Percentiles rank a stretch among this genome's conserved stretches.
phyloP scores from a whole-genome alignment of 2,329 filamentous ascomycete genomes.

The Colletotrichum musicola region DNA sequence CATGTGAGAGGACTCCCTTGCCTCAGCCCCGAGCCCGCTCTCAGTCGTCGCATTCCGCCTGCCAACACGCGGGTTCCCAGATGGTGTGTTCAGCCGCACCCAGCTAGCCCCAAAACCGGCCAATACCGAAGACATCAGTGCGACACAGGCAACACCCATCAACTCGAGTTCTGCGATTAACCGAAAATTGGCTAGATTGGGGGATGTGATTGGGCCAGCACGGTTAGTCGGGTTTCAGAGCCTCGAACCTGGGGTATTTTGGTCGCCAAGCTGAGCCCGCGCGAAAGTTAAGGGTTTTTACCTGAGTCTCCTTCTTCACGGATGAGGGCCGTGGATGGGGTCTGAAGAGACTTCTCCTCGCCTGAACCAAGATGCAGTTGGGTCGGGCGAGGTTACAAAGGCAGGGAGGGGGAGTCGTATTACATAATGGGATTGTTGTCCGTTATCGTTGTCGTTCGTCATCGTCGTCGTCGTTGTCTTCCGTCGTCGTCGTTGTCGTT shows the following conservation, averaged over 20 bases:
- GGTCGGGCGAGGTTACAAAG: too few species aligned
- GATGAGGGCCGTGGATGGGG: too few species aligned
- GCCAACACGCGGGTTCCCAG: background rate
- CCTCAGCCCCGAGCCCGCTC: background rate
- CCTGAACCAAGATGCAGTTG: too few species aligned
- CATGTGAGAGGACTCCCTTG: background rate
- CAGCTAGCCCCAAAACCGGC: background rate
- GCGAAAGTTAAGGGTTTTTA: too few species aligned
- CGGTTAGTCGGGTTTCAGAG: background rate
- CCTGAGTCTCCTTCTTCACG: too few species aligned
- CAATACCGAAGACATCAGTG: background rate
- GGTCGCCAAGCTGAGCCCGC: background rate
- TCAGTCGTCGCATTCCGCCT: background rate
- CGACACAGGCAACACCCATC: background rate
- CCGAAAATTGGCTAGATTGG: background rate
- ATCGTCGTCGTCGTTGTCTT: too few species aligned
- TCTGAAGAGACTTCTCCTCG: too few species aligned
- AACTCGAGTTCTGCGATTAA: background rate
- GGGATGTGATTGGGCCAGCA: background rate
- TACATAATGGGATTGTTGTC: too few species aligned
- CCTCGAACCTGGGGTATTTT: background rate
- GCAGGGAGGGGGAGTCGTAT: too few species aligned
- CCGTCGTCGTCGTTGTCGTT: too few species aligned
- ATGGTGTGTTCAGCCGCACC: slow-evolving; percentile 8
- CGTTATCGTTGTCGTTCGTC: too few species aligned